phyloP scores from a whole-genome alignment of 2,329 filamentous ascomycete genomes.

The Colletotrichum falcatum region DNA sequence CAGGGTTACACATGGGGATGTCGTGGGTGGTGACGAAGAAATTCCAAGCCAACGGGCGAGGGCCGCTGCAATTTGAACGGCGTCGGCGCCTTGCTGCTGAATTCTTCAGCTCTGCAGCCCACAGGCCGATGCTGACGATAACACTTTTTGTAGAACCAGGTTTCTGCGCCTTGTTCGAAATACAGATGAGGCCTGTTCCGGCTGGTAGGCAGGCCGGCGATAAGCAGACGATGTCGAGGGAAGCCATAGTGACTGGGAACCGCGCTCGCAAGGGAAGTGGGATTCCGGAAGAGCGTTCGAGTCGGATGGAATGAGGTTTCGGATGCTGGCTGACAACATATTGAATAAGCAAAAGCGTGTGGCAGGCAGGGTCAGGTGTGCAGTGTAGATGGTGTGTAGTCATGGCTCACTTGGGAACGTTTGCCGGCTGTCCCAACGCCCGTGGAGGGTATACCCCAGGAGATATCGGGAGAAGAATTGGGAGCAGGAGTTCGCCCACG shows the following conservation, averaged over 20 bases:
- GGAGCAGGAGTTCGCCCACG: slow-evolving; percentile 20
- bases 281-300: slow-evolving; percentile 27
- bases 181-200: neutral
- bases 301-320: slow-evolving; percentile 37
- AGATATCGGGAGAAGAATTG: neutral
- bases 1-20: slow-evolving; percentile 4
- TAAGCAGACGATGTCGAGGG: too few relatives aligned
- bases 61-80: neutral
- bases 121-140: neutral
- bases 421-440: slow-evolving; percentile 2
- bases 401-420: slow-evolving; percentile 7
- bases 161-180: neutral
- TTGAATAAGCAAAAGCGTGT: slow-evolving; percentile 39
- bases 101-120: slow-evolving; percentile 7
- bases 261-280: slow-evolving; percentile 3
- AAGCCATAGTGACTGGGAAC: neutral
- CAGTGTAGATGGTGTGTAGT: slow-evolving; percentile 1
- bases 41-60: slow-evolving; percentile 18
- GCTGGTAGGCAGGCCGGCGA: neutral
- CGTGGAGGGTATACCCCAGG: neutral
- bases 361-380: slow-evolving; percentile 26
- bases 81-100: neutral
- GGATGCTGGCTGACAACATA: slow-evolving; percentile 36
- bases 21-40: slow-evolving; percentile 7
- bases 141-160: neutral